These are phyloP conservation scores for Coccomyxa subellipsoidea DNA, from an alignment of 163 green algal species.

Conservation along the genomic window DNA sequence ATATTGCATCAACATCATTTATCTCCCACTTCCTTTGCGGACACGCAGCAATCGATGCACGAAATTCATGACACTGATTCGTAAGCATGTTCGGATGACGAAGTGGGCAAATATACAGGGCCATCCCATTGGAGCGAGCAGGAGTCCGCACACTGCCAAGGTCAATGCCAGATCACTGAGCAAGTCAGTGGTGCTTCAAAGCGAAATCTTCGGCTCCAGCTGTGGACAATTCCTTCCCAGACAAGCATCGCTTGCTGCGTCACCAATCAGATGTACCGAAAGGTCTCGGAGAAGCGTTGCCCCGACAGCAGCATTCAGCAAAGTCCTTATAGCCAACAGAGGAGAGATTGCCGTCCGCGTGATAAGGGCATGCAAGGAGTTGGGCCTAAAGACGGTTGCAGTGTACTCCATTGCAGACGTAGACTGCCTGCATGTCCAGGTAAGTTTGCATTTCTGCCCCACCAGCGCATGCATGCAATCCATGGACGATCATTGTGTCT, in stretches of 20 bases:
- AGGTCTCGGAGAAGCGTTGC: background rate
- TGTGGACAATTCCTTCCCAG: background rate
- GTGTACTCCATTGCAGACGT: conserved; percentile 90
- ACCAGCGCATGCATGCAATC: background rate
- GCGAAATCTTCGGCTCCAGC: background rate
- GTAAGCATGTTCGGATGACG: background rate
- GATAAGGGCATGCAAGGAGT: conserved; percentile 88
- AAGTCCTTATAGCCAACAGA: conserved; percentile 89
- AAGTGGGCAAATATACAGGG: background rate
- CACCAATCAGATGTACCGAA: background rate
- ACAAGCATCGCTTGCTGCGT: background rate
- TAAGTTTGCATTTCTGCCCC: conserved; percentile 16
- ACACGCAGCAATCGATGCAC: background rate
- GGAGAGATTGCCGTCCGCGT: conserved; percentile 93
- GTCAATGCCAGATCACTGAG: background rate
- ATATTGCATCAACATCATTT: background rate
- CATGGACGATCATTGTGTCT: background rate
- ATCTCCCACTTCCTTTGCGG: background rate
- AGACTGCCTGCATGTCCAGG: conserved; percentile 84
- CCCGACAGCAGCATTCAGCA: background rate
- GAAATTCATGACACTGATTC: background rate
- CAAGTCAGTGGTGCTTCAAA: background rate
- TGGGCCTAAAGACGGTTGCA: conserved; percentile 88
- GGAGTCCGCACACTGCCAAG: background rate
- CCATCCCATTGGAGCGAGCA: background rate